phyloP scores from a whole-genome alignment of 495 filamentous ascomycete genomes.

The Penicillium tannophilum region DNA sequence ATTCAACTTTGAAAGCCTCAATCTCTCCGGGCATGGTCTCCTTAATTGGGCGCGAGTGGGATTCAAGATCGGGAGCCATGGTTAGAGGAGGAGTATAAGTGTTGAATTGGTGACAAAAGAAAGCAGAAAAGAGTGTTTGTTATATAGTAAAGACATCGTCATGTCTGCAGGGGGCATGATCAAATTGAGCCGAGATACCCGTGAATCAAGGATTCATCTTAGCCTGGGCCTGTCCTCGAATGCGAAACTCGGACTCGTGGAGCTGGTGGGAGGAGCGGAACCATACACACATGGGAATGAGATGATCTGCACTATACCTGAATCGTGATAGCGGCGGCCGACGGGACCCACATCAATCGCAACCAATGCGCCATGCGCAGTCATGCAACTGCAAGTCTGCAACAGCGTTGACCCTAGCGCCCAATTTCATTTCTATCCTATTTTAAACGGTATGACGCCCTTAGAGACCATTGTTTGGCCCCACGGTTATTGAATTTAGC shows the following conservation, averaged over 20 bases:
- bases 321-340: conserved; percentile 4
- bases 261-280: no score
- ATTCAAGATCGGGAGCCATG: conserved; percentile 5
- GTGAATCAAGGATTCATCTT: no score
- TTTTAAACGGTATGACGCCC: no score
- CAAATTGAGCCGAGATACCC: no score
- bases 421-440: not conserved
- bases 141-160: no score
- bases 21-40: not conserved
- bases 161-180: no score
- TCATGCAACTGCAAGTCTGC: not conserved
- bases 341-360: not conserved
- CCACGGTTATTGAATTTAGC: not conserved
- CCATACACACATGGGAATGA: not conserved
- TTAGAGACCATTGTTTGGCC: no score
- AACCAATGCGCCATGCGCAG: not conserved
- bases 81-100: not conserved
- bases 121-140: no score
- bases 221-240: no score
- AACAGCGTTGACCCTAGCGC: not conserved
- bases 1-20: conserved; percentile 13
- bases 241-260: no score
- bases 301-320: not conserved
- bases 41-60: not conserved
- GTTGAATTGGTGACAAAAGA: not conserved